Evolutionary conservation across 768 basidiomycete genomes (phyloP).

Genomic region (Cystobasidium tubakii): DNA sequence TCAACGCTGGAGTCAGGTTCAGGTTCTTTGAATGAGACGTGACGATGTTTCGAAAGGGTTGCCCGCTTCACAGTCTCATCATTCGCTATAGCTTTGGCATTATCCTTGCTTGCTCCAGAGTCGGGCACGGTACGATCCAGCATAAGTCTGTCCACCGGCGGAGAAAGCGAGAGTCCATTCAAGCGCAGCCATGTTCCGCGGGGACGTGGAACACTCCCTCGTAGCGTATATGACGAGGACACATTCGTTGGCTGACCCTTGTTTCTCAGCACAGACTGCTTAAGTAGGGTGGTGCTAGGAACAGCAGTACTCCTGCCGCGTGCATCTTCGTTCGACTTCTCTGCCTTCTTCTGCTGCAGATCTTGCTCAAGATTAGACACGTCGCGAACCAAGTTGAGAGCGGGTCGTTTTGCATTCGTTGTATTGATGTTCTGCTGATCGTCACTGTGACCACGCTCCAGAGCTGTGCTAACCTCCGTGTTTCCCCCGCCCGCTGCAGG

Average conservation of each 20-base stretch:
- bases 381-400: constrained; percentile 14
- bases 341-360: background rate
- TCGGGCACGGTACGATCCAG: background rate
- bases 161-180: constrained; percentile 26
- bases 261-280: background rate
- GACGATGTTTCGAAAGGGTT: constrained; percentile 1
- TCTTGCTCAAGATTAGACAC: constrained; percentile 14
- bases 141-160: constrained; percentile 1
- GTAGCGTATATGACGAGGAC: background rate
- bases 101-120: background rate
- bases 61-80: background rate
- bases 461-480: background rate
- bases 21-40: constrained; percentile 34
- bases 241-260: background rate
- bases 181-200: constrained; percentile 23
- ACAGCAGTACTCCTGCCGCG: background rate
- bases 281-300: background rate
- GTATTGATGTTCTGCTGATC: background rate
- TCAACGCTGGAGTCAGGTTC: background rate
- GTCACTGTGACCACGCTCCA: background rate
- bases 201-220: background rate
- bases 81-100: background rate
- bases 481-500: background rate
- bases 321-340: background rate
- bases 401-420: background rate